Percentiles rank a stretch among this genome's conserved stretches.
Conservation (phyloP, 192 early-diverging fungal genomes). For the Tieghemiomyces parasiticus region DNA sequence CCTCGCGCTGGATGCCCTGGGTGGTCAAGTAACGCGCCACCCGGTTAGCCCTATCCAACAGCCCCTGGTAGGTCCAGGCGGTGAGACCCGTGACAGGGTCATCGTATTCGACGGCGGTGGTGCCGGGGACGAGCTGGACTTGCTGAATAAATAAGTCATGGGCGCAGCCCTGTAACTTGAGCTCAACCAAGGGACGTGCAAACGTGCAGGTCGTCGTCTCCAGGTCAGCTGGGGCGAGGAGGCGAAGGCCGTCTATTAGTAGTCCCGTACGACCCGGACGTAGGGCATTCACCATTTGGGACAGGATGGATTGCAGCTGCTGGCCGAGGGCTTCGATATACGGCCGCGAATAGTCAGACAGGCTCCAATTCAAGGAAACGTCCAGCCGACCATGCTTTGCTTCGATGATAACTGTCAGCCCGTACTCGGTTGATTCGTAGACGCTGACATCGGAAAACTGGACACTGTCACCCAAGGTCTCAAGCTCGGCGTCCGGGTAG, state of each 20-base stretch:
- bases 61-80: neutral
- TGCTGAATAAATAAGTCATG: neutral
- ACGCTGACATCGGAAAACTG: neutral
- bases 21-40: neutral
- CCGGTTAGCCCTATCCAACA: neutral
- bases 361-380: neutral
- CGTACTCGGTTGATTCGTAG: neutral
- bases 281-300: neutral
- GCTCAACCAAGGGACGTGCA: neutral
- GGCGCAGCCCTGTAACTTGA: neutral
- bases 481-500: neutral
- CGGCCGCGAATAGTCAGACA: neutral
- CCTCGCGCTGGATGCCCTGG: neutral
- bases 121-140: neutral
- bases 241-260: neutral
- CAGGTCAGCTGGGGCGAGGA: neutral
- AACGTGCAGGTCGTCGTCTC: neutral
- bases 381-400: neutral
- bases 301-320: neutral
- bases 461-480: neutral
- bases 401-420: neutral
- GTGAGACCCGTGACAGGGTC: no score
- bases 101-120: neutral
- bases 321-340: neutral
- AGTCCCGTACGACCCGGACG: neutral